Evolutionary conservation across 352 stramenopile species (phyloP), one percentile per base, ranked within the genome.

Genomic region (Aphanomyces stellatus): DNA sequence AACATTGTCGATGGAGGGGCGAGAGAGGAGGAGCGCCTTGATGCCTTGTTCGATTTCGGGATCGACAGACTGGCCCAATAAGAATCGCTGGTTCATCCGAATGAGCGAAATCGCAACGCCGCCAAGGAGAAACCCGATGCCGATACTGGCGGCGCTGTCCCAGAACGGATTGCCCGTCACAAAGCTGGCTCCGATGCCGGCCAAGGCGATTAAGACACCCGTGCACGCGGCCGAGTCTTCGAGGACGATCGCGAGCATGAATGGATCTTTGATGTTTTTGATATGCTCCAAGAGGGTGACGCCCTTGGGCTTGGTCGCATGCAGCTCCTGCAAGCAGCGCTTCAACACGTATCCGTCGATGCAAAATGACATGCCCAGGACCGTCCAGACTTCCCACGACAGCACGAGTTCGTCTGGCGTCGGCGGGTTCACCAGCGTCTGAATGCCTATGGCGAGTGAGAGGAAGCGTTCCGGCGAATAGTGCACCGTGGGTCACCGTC

Each of bases 151-250:
- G 41, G 99, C 71, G 28, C 87, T 96, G 78, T 99, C 97, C 79
- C 88, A 99, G 17, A 98, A 73, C 40, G 96, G 93, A 60, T 97
- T 96, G 19, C 85, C 88, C 19, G 92, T 98, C 28, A 93, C 75
- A 66, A 98, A 88, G 31, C 79, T 96, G 27, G 95, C 84, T 35
- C 82, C 85, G 63, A 99, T 98, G 33, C 97, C 97, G 28, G 76
- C 92, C 8, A 93, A 90, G 1, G 96, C 97, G 41, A 99, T 93
- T n/a, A 99, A 57, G 37, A 99, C 91, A 31, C 97, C 97, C 19
- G 95, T 87, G 79, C 97, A 99, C 34, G 96, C 96, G 4, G 95
- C 95, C 64, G 93, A 85, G 75, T 99, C 97, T 64, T 99, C 97
- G 13, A 99, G 79, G 33, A 99, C 72, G 55, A 99, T 90, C 24